These are phyloP conservation scores for Ulota crispa DNA, from an alignment of 225 moss, liverwort and hornwort species.

Conservation along the genomic window DNA sequence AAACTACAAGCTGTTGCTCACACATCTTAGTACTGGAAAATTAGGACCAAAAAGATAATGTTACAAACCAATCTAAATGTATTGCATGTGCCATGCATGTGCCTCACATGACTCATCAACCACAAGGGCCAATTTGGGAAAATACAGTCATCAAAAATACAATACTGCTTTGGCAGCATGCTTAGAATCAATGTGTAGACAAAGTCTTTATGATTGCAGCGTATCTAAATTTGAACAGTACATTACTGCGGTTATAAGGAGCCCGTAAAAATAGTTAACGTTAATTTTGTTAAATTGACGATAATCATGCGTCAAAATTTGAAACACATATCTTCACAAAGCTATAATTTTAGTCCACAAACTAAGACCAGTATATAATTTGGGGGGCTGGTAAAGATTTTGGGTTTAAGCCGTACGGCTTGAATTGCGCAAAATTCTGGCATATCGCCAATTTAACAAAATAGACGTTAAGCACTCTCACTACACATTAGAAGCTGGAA, in stretches of 20 bases:
- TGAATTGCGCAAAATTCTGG: too few relatives aligned
- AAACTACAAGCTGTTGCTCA: constrained; percentile 57
- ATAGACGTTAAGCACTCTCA: neutral
- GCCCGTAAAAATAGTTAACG: neutral
- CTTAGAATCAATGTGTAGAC: neutral
- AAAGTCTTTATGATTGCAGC: neutral
- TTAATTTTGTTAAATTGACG: too few relatives aligned
- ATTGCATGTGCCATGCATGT: neutral
- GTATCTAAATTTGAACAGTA: neutral
- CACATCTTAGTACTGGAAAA: constrained; percentile 9
- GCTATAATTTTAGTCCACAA: too few relatives aligned
- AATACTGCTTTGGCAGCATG: neutral
- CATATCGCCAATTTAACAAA: too few relatives aligned
- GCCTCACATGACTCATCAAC: neutral
- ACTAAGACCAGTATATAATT: too few relatives aligned
- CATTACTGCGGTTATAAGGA: neutral
- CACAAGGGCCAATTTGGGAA: neutral
- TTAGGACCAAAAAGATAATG: neutral
- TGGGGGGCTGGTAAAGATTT: too few relatives aligned
- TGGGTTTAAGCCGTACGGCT: too few relatives aligned
- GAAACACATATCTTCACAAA: too few relatives aligned
- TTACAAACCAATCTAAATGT: neutral
- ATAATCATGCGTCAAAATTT: too few relatives aligned
- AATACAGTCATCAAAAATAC: neutral
- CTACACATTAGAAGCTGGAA: neutral